These are phyloP conservation scores for Agrocybe praecox DNA, from an alignment of 768 basidiomycete genomes.

Conservation along the genomic window DNA sequence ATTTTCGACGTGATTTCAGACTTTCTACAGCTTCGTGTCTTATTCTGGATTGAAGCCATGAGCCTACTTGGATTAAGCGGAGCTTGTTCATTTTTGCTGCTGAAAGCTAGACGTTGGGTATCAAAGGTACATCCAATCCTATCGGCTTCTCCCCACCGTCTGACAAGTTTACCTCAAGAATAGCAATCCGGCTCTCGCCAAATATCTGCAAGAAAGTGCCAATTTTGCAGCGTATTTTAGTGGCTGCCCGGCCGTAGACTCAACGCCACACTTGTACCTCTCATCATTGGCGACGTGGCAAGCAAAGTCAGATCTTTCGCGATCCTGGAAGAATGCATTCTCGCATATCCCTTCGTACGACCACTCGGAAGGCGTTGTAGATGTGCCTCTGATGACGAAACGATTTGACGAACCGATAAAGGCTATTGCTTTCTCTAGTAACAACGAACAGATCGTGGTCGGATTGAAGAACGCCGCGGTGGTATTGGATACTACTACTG, in stretches of 20 bases:
- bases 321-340: slow-evolving; percentile 11
- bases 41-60: too few species aligned
- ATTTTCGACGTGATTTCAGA: slow-evolving; percentile 3
- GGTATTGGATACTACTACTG: too few species aligned
- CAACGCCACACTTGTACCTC: too few species aligned
- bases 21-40: slow-evolving; percentile 15
- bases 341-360: slow-evolving; percentile 6
- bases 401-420: background rate
- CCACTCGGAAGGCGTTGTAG: background rate
- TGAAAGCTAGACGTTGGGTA: slow-evolving; percentile 10
- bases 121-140: background rate
- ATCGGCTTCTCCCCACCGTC: background rate
- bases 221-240: slow-evolving; percentile 21
- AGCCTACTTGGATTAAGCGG: slow-evolving; percentile 13
- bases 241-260: slow-evolving; percentile 12
- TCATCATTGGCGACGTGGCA: slow-evolving; percentile 20
- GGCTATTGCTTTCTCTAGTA: slow-evolving; percentile 22
- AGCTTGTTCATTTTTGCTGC: slow-evolving; percentile 20
- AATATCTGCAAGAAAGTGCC: slow-evolving; percentile 13
- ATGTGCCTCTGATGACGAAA: background rate
- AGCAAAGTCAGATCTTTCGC: background rate
- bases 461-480: slow-evolving; percentile 20
- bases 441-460: slow-evolving; percentile 15
- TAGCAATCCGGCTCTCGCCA: background rate
- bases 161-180: background rate